phyloP scores from a whole-genome alignment of 148 eudicot species.

The Polygonum maritimum region DNA sequence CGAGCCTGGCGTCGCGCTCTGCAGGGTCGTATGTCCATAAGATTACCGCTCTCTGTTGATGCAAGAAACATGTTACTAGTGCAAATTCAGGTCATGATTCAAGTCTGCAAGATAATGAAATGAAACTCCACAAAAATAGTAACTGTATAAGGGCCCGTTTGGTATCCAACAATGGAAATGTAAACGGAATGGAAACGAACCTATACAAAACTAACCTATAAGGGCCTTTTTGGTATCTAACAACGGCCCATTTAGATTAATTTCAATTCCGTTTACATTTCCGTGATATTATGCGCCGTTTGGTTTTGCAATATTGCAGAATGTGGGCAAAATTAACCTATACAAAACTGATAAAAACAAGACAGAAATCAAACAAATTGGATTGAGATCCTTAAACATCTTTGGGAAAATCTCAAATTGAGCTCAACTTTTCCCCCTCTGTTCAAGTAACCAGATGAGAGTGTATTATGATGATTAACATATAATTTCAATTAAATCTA shows the following conservation, averaged over 20 bases:
- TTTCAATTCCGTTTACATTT: too few species aligned
- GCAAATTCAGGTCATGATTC: not conserved
- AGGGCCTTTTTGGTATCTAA: too few species aligned
- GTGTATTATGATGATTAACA: too few species aligned
- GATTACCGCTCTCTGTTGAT: slow-evolving; percentile 46
- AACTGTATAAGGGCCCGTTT: too few species aligned
- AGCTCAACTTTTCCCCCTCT: not conserved
- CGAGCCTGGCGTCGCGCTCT: slow-evolving; percentile 78
- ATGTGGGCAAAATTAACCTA: not conserved
- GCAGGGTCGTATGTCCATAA: slow-evolving; percentile 76
- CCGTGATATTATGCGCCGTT: too few species aligned
- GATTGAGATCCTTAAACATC: not conserved
- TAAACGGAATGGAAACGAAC: too few species aligned
- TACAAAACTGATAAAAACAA: not conserved
- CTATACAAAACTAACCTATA: too few species aligned
- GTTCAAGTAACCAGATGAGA: too few species aligned
- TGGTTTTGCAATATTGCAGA: too few species aligned
- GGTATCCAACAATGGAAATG: too few species aligned
- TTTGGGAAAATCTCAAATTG: not conserved
- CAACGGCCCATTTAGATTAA: too few species aligned
- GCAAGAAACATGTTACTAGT: not conserved
- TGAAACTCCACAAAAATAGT: not conserved
- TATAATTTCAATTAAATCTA: not conserved
- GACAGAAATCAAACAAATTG: not conserved
- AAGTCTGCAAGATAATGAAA: not conserved